Percentiles rank a stretch among this genome's conserved stretches.
Conservation (phyloP, 495 filamentous ascomycete genomes). For the Penicillium coprophilum region DNA sequence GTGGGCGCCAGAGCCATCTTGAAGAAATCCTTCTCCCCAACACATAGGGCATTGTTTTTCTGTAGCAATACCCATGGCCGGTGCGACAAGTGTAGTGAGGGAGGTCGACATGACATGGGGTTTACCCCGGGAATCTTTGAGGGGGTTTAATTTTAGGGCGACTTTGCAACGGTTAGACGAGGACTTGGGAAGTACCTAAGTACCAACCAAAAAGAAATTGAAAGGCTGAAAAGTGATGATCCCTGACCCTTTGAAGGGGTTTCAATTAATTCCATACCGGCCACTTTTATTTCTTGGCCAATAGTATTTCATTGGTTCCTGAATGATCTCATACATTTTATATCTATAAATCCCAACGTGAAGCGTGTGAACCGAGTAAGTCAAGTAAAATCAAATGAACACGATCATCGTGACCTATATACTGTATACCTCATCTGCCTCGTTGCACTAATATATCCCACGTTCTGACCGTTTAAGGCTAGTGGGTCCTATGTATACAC, state of each 20-base stretch:
- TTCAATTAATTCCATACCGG: slow-evolving; percentile 14
- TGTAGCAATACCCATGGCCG: slow-evolving; percentile 33
- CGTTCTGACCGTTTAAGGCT: neutral
- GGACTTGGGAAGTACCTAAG: neutral
- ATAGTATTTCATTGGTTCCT: slow-evolving; percentile 4
- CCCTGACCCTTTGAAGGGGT: slow-evolving; percentile 4
- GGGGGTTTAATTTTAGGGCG: neutral
- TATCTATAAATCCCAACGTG: too few relatives aligned
- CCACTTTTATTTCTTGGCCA: slow-evolving; percentile 13
- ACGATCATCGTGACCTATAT: neutral
- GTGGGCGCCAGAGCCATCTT: slow-evolving; percentile 53
- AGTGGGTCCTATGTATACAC: slow-evolving; percentile 6
- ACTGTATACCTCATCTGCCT: neutral
- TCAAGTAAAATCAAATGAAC: too few relatives aligned
- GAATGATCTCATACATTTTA: slow-evolving; percentile 12
- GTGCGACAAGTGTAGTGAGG: slow-evolving; percentile 38
- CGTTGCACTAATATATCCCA: neutral
- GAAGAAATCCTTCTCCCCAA: slow-evolving; percentile 41
- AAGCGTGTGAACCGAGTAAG: too few relatives aligned
- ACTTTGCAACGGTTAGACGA: neutral
- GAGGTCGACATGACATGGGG: slow-evolving; percentile 32
- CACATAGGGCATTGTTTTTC: slow-evolving; percentile 48
- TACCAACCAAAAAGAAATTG: neutral
- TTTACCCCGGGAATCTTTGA: slow-evolving; percentile 22
- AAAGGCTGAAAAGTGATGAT: neutral